Base-by-base conservation (phyloP, 306 rosid species). In the Pterocarpus macrocarpus region DNA sequence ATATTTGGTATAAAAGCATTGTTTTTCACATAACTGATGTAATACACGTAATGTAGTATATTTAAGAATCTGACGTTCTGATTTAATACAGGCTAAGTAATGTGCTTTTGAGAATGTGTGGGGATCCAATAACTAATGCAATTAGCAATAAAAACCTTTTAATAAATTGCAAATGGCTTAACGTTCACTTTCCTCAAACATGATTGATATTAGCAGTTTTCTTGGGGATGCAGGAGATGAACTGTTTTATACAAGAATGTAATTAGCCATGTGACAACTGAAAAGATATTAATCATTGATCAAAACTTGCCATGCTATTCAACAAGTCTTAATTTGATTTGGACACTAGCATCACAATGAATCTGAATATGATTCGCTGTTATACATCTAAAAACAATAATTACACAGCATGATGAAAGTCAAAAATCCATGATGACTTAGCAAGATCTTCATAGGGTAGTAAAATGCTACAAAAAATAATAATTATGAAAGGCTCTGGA, bases 321-420 rank as follows among this genome's bases (percentile, higher is more conserved):
- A 8, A 32, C 70, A 75, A 61, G 70, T 47, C 56, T 44, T 28
- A 15, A 50, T 32, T 8, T 49, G 61, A 64, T 35, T 11, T 64
- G 64, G 65, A 52, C 41, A 50, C 55, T 52, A 45, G 65, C 57
- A n/a, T 0, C 62, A 71, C 32, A 61, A 82, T 9, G 56, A 74
- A 75, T 82, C 58, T 16, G 77, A 67, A 70, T 44, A 78, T 67
- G 64, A 71, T 81, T 76, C 75, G 73, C 15, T 70, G 57, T 59
- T 64, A 71, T 64, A 64, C 57, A 57, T 70, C 70, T 57, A 81
- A 76, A 84, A 82, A 30, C 58, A 80, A 80, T 78, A 77, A 64
- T 76, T 86, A 76, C 86, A 86, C 90, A 85, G 14, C 76, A 72
- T 65, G 56, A 28, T 71, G 80, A 76, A 76, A 73, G 68, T 47